A percentile compares a stretch with the other conserved stretches of the same genome.
Evolutionary conservation across 106 monocot species (phyloP).

Genomic region (Allium cepa): DNA sequence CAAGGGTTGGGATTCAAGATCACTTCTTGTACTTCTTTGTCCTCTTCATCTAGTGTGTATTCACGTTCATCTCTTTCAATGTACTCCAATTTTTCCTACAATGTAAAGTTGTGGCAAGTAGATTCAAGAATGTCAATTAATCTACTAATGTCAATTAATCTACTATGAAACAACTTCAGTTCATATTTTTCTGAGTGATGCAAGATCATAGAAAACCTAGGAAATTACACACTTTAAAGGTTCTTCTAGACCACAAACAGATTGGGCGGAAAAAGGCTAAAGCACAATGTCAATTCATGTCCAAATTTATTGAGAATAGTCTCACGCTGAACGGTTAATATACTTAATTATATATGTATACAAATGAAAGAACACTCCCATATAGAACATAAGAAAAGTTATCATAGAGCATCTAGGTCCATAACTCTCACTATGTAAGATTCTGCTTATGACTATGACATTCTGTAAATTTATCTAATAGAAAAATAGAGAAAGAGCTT

Average conservation of each 20-base stretch:
- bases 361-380: too few species aligned
- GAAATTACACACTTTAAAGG: neutral
- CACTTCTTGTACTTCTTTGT: constrained; percentile 61
- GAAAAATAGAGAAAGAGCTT: too few species aligned
- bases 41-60: constrained; percentile 82
- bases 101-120: neutral
- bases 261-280: neutral
- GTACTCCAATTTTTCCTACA: constrained; percentile 58
- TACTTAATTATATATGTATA: too few species aligned
- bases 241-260: neutral
- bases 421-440: too few species aligned
- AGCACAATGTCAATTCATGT: neutral
- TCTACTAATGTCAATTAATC: neutral
- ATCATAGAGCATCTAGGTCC: too few species aligned
- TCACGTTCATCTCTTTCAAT: constrained; percentile 77
- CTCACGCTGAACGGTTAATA: too few species aligned
- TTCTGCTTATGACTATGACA: too few species aligned
- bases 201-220: neutral
- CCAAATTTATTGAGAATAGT: too few species aligned
- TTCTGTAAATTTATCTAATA: too few species aligned
- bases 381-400: too few species aligned
- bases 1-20: constrained; percentile 45
- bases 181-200: neutral
- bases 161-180: neutral
- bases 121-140: neutral